Base-by-base conservation (phyloP, 164 flowering plant genomes). In the Warburgia ugandensis region DNA sequence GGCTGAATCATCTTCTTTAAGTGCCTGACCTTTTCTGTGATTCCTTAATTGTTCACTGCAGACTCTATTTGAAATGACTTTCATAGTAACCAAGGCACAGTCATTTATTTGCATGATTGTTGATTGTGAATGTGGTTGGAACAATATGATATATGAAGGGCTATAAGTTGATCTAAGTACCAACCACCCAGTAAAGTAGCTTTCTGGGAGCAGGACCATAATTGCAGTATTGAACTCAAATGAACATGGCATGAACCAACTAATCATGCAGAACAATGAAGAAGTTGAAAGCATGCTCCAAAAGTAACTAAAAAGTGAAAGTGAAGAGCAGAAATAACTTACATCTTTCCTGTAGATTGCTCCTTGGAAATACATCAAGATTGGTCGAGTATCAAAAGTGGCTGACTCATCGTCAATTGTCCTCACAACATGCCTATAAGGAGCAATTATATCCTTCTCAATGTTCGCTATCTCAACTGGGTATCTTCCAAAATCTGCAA, bases 401-500 rank as follows among this genome's bases (percentile, higher is more conserved):
- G 79, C 66, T 0, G 91, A 82, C 29, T 56, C 61, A 33, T 27
- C 48, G 2, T 66, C 57, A 41, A 68, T 46, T 29, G 71, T 68
- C 46, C 45, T 67, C 56, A 86, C 86, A 44, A 92, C 62, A 62
- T 89, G 99, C 64, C 31, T 73, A 70, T 89, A 94, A 55, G 99
- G 99, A 36, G 88, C 96, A 41, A 89, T 75, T 33, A 89, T 73
- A 62, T 94, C 97, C 65, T 89, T 94, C 17, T 73, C 69, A 35
- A 79, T 32, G 62, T 84, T 94, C 22, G 97, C 94, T 26, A 81
- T 62, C 45, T 63, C 69, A 42, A 31, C 52, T 2, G 84, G 73
- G 44, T 82, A 89, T 53, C 99, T 76, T 27, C 99, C 99, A 59
- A 94, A 94, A 71, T 94, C 99, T 7, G 97, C 88, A 65, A 94